These are phyloP conservation scores for Saccharomycopsis sp. DNA, from an alignment of 805 yeast genomes.

Conservation along the genomic window DNA sequence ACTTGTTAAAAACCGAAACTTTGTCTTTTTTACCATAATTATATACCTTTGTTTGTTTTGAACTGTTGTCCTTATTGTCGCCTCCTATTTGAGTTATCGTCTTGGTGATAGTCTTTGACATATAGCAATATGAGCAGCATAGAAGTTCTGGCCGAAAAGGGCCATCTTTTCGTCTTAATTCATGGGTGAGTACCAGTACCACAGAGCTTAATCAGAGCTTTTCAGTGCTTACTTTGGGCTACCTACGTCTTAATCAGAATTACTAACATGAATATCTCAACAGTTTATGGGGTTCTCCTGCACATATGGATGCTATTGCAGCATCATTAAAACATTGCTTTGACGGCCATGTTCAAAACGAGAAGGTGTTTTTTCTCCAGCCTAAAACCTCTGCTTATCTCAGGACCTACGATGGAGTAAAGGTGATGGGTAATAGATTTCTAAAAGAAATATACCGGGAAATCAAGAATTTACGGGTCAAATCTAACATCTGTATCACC, in stretches of 20 bases:
- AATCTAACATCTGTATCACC: slow-evolving; percentile 32
- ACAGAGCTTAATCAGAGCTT: neutral
- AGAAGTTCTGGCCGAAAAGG: slow-evolving; percentile 20
- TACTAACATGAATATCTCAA: neutral
- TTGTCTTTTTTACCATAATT: neutral
- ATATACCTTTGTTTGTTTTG: neutral
- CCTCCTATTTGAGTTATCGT: neutral
- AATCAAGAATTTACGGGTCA: slow-evolving; percentile 31
- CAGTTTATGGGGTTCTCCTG: slow-evolving; percentile 59
- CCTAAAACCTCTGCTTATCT: slow-evolving; percentile 62
- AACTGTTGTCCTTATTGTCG: neutral
- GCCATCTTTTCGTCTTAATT: slow-evolving; percentile 62
- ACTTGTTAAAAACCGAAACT: neutral
- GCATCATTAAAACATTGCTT: slow-evolving; percentile 35
- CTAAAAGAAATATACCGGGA: slow-evolving; percentile 54
- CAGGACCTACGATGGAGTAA: slow-evolving; percentile 81
- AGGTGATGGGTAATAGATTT: slow-evolving; percentile 62
- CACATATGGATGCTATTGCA: slow-evolving; percentile 46
- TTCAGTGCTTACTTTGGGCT: too few species aligned
- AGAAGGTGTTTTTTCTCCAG: slow-evolving; percentile 36
- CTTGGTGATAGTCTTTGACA: neutral
- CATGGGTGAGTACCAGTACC: slow-evolving; percentile 51
- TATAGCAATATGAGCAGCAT: neutral
- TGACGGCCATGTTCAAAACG: slow-evolving; percentile 34
- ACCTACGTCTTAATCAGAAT: neutral